phyloP scores from a whole-genome alignment of 2,329 filamentous ascomycete genomes.

The Botrytis paeoniae region DNA sequence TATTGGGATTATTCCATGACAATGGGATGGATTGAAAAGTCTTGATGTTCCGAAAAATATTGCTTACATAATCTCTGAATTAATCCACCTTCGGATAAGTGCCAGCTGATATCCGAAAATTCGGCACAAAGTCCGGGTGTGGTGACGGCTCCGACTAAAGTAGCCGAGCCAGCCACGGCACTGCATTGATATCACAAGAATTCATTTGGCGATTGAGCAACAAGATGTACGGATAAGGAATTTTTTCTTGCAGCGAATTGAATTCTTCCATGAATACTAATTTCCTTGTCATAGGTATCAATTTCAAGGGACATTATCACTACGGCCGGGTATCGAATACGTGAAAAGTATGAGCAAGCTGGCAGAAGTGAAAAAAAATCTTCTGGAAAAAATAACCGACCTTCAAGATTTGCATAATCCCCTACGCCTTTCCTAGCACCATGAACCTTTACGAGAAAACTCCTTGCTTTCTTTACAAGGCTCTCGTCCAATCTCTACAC shows the following conservation, averaged over 20 bases:
- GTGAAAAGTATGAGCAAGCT: neutral
- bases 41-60: neutral
- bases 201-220: neutral
- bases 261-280: neutral
- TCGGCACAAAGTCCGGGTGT: neutral
- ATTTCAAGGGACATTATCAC: neutral
- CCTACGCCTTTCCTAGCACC: neutral
- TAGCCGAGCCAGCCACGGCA: neutral
- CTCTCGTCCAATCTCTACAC: conserved; percentile 25
- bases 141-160: neutral
- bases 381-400: neutral
- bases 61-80: neutral
- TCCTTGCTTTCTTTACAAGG: conserved; percentile 20
- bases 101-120: neutral
- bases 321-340: neutral
- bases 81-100: neutral
- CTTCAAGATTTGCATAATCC: conserved; percentile 13
- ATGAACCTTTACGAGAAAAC: neutral
- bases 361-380: neutral
- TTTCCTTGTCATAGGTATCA: neutral
- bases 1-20: neutral
- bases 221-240: neutral
- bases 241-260: neutral
- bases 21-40: neutral
- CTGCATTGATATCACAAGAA: neutral